Conservation (phyloP, 768 basidiomycete species). For the Boletus subparvulus region DNA sequence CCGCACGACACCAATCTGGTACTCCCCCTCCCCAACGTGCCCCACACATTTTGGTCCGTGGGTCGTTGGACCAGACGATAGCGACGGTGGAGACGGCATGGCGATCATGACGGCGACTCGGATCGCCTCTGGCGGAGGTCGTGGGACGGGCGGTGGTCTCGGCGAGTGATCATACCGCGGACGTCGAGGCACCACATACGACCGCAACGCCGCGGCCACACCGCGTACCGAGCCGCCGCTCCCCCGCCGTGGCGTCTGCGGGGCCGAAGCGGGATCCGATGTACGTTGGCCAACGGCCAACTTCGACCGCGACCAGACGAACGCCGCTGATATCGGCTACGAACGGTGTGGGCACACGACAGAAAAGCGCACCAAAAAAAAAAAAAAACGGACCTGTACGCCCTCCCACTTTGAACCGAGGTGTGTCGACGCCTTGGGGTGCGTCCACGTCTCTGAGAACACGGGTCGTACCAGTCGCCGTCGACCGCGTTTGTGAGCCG, state of each 20-base stretch:
- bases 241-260: not conserved
- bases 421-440: not conserved
- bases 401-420: conserved; percentile 8
- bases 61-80: not conserved
- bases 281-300: not conserved
- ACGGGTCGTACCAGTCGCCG: conserved; percentile 19
- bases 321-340: conserved; percentile 25
- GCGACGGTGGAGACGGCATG: conserved; percentile 39
- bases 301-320: conserved; percentile 18
- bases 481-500: conserved; percentile 12
- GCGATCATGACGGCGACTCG: conserved; percentile 46
- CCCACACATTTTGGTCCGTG: conserved; percentile 1
- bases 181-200: conserved; percentile 6
- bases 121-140: conserved; percentile 23
- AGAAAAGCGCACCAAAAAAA: no score
- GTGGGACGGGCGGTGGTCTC: conserved; percentile 10
- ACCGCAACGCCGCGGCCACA: conserved; percentile 3
- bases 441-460: conserved; percentile 23
- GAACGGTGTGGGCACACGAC: no score
- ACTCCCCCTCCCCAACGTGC: conserved; percentile 29
- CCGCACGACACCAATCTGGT: conserved; percentile 45
- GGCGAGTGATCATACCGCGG: conserved; percentile 2
- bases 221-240: not conserved
- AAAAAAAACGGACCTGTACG: no score
- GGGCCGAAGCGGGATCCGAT: not conserved